Evolutionary conservation across 2,329 filamentous ascomycete species (phyloP), one percentile per base, ranked within the genome.

Genomic region (Xylaria sp.): DNA sequence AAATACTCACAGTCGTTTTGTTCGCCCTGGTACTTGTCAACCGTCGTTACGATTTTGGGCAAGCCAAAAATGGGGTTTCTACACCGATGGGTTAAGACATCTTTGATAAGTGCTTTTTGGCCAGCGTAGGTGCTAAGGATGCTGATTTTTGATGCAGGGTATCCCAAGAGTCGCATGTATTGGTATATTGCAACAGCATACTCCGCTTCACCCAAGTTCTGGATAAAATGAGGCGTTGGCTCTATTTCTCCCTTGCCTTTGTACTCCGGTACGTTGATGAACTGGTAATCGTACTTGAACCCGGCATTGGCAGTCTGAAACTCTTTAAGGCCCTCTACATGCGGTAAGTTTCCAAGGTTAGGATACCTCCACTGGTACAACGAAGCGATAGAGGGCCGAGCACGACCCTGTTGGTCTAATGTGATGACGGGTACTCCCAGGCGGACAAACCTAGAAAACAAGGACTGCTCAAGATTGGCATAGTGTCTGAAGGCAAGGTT

Each of bases 11-110:
- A 97, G 69, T 99, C 94, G 73, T 99, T 99, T 74, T 99, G 94
- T 78, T 99, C 94, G 71, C 94, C 95, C 76, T 99, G 94, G 68
- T 97, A 99, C 72, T 96, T 97, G 76, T 99, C 94, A 59, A 99
- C 93, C 4, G 95, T 99, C 2, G 91, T 92, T 22, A 99, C 91
- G 48, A 89, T 88, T 72, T 88, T 89, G 17, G 94, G 94, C 72
- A 96, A 76, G 7, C 93, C 92, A 73, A 99, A 99, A 18, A 97
- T 77, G 2, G 86, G 77, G 65, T 92, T 95, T 64, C 84, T 88
- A 72, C 94, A 99, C 54, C 94, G 83, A 69, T 95, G 90, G 13
- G 76, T 78, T 47, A 99, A 75, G 2, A 99, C 91, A 71, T 99
- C 93, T 64, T 83, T 87, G 56, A 99, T 90, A 64, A 99, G 78